These are phyloP conservation scores for Phytophthora crassamura DNA, from an alignment of 352 stramenopile genomes.

Conservation along the genomic window DNA sequence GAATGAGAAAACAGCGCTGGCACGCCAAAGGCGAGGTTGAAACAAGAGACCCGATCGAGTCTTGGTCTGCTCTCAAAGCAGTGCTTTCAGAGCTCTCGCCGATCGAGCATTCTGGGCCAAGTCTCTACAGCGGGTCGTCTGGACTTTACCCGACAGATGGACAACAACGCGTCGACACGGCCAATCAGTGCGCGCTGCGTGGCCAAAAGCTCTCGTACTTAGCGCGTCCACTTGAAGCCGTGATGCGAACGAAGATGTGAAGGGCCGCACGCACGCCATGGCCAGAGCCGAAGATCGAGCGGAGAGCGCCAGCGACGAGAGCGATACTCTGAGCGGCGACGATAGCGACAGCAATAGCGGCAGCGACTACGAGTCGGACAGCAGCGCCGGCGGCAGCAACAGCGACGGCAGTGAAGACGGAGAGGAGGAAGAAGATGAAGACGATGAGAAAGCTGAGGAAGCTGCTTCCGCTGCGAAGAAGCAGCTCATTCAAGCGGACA, in stretches of 20 bases:
- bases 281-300: slow-evolving; percentile 17
- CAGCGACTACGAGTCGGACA: slow-evolving; percentile 33
- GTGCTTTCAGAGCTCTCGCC: no score
- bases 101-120: slow-evolving; percentile 4
- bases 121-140: slow-evolving; percentile 21
- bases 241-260: slow-evolving; percentile 29
- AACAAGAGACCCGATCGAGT: no score
- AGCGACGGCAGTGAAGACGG: slow-evolving; percentile 11
- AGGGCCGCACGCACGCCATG: slow-evolving; percentile 14
- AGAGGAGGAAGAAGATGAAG: slow-evolving; percentile 26
- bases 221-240: slow-evolving; percentile 16
- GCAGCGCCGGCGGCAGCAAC: slow-evolving; percentile 12
- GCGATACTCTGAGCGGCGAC: not conserved
- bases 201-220: slow-evolving; percentile 41
- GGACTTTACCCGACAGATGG: slow-evolving; percentile 19
- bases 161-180: slow-evolving; percentile 27
- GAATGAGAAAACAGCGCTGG: no score
- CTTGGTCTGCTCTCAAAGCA: no score
- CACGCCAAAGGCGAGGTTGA: no score
- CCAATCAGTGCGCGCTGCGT: slow-evolving; percentile 43
- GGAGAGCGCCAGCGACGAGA: slow-evolving; percentile 12
- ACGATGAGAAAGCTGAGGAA: slow-evolving; percentile 15
- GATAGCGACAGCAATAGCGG: not conserved
- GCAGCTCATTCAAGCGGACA: slow-evolving; percentile 41
- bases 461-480: slow-evolving; percentile 33